phyloP scores from a whole-genome alignment of 2,329 filamentous ascomycete genomes.

The Colletotrichum sp. region DNA sequence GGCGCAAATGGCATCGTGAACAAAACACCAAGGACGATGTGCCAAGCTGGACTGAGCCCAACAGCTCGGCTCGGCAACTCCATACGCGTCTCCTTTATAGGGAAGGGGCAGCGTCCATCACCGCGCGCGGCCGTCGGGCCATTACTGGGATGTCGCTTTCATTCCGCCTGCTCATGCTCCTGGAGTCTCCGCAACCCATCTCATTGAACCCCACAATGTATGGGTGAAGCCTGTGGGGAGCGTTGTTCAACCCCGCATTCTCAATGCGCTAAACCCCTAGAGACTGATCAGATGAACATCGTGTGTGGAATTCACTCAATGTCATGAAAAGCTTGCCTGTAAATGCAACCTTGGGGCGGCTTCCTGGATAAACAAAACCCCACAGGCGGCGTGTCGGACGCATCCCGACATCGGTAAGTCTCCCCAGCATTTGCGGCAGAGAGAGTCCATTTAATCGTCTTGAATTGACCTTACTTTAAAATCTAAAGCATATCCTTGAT shows the following conservation, averaged over 20 bases:
- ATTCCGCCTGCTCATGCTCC: background rate
- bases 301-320: background rate
- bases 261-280: background rate
- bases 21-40: background rate
- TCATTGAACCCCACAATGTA: background rate
- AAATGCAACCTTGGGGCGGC: background rate
- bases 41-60: background rate
- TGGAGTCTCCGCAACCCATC: background rate
- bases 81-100: background rate
- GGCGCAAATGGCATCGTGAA: background rate
- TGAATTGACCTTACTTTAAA: background rate
- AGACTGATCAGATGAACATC: slow-evolving; percentile 1
- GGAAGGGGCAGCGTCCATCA: background rate
- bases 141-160: background rate
- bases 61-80: background rate
- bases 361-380: background rate
- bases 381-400: background rate
- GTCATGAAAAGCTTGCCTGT: background rate
- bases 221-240: background rate
- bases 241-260: background rate
- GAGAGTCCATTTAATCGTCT: background rate
- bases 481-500: background rate
- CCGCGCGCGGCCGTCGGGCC: background rate
- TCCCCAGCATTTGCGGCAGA: background rate
- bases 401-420: background rate